Conservation (phyloP, 2,329 filamentous ascomycete species). For the Trichoderma endophyticum region DNA sequence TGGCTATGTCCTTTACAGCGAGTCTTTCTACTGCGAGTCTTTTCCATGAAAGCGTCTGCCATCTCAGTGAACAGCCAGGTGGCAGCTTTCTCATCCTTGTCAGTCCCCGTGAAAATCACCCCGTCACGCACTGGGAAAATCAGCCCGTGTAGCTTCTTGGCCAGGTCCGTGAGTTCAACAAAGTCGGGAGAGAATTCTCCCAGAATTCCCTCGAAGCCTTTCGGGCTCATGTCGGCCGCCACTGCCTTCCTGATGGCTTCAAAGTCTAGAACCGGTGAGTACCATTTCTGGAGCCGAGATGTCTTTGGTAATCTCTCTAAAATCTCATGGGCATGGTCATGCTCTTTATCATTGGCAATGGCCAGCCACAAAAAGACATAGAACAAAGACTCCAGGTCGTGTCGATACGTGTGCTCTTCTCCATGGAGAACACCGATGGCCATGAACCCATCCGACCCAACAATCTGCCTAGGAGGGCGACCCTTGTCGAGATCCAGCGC, state of each 20-base stretch:
- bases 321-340: background rate
- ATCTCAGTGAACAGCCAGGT: too few species aligned
- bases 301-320: background rate
- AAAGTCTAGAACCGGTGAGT: background rate
- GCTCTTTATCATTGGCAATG: background rate
- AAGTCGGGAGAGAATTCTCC: background rate
- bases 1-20: too few species aligned
- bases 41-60: too few species aligned
- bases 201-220: background rate
- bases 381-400: background rate
- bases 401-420: background rate
- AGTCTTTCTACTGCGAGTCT: too few species aligned
- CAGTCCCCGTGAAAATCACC: background rate
- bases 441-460: background rate
- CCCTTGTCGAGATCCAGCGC: background rate
- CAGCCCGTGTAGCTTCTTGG: background rate
- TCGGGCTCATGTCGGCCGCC: background rate
- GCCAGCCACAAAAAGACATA: background rate
- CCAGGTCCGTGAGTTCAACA: background rate
- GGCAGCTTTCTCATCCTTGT: background rate
- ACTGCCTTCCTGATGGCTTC: background rate
- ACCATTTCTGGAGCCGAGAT: background rate
- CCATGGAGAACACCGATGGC: background rate
- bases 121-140: background rate
- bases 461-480: rapidly evolving